Percentiles rank a stretch among this genome's conserved stretches.
phyloP scores from a whole-genome alignment of 805 yeast genomes.

The Vanderwaltozyma verrucispora region DNA sequence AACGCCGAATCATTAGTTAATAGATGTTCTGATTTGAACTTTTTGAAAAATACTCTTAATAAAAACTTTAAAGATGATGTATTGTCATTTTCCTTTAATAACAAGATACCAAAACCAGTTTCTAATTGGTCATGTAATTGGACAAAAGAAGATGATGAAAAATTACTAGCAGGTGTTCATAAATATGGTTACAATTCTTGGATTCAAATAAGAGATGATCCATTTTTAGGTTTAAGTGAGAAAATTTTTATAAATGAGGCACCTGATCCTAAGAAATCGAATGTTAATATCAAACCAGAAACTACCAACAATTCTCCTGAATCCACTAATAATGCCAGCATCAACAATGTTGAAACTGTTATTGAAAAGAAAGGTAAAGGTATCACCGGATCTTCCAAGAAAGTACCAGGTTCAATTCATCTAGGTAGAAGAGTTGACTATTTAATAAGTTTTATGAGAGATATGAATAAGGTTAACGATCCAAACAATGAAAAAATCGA shows the following conservation, averaged over 20 bases:
- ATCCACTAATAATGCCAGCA: no score
- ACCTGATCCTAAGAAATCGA: slow-evolving; percentile 6
- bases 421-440: slow-evolving; percentile 87
- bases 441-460: slow-evolving; percentile 58
- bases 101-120: slow-evolving; percentile 60
- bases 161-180: slow-evolving; percentile 74
- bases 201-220: slow-evolving; percentile 92
- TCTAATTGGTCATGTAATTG: slow-evolving; percentile 88
- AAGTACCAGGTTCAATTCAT: slow-evolving; percentile 88
- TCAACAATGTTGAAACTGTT: no score
- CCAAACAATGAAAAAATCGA: slow-evolving; percentile 8
- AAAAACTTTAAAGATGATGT: slow-evolving; percentile 46
- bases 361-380: slow-evolving; percentile 19
- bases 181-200: slow-evolving; percentile 96
- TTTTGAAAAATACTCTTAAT: slow-evolving; percentile 45
- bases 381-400: slow-evolving; percentile 36
- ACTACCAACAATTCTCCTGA: not conserved
- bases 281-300: not conserved
- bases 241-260: slow-evolving; percentile 61
- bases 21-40: slow-evolving; percentile 76
- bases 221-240: slow-evolving; percentile 73
- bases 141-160: slow-evolving; percentile 75
- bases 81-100: slow-evolving; percentile 45
- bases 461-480: slow-evolving; percentile 36
- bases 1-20: slow-evolving; percentile 82